Base-by-base conservation (phyloP, 495 filamentous ascomycete species). In the Neurospora tetrasperma region DNA sequence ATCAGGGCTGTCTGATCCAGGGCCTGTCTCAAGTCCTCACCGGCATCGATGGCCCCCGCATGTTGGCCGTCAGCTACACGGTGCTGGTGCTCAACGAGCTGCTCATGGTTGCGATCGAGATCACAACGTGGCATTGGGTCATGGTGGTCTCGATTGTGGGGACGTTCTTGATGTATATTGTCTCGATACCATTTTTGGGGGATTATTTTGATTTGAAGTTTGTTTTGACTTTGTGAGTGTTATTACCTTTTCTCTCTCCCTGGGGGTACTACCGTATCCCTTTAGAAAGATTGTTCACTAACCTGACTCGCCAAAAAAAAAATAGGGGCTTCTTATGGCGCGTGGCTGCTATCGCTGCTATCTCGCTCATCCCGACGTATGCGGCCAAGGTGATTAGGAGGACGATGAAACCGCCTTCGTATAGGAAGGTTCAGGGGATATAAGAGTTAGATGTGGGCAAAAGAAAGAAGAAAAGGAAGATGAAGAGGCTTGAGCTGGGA, bases 61-160 rank as follows among this genome's bases (percentile, higher is more conserved):
- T 99, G 89, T 92, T 98, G 70, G 90, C 93, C 73, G 91, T 99
- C 42, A 93, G 90, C 70, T 99, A 95, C 80, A 96, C 95, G 0
- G 93, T 92, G 5, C 89, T 99, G 5, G 90, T 99, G 12, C 83
- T 99, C 70, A 98, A 98, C 79, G 96, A 99, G 79, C 86, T 99
- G 70, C 86, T 95, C 69, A 99, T 99, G 96, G 96, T 98, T 12
- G 94, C 94, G 6, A 90, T 95, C 54, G 93, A 97, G 76, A 91
- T 99, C 76, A 97, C 93, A 11, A 99, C 96, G 8, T 98, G 96
- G 96, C 96, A 99, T 79, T 90, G 90, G 62, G 87, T 97, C 73
- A 99, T 98, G 96, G 90, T 96, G 44, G 82, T 94, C 73, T 89
- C 87, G 59, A 87, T 98, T 70, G 73, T 97, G 4, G 94, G 93